Evolutionary conservation across 345 rosid genomes (phyloP).

Genomic region (Eucalyptus victrix): DNA sequence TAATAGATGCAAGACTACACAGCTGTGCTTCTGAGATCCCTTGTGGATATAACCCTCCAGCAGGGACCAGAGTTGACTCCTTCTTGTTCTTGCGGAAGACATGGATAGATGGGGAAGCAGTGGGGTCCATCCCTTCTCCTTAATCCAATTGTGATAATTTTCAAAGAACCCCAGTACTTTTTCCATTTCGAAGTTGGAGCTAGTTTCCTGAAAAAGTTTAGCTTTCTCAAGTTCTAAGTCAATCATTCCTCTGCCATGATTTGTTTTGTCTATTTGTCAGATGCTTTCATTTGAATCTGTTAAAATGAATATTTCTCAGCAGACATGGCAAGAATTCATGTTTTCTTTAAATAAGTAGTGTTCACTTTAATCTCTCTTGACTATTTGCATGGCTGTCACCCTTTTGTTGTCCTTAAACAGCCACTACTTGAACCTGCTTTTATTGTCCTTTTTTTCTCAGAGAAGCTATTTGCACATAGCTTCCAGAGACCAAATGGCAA

Average conservation of each 20-base stretch:
- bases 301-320: neutral
- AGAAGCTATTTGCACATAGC: neutral
- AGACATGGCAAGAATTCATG: neutral
- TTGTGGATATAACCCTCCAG: neutral
- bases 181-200: neutral
- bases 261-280: neutral
- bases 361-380: neutral
- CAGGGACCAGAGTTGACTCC: neutral
- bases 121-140: neutral
- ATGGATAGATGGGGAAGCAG: neutral
- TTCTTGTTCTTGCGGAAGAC: neutral
- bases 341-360: neutral
- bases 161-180: neutral
- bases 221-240: neutral
- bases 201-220: neutral
- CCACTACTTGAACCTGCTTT: neutral
- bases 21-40: neutral
- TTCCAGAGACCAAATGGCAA: neutral
- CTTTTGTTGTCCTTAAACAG: neutral
- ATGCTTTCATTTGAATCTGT: neutral
- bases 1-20: neutral
- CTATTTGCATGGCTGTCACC: neutral
- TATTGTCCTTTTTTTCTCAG: neutral
- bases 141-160: neutral
- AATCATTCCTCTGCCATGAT: neutral